These are phyloP conservation scores for Pseudogymnoascus destructans DNA, from an alignment of 2,329 filamentous ascomycete genomes.

Conservation along the genomic window DNA sequence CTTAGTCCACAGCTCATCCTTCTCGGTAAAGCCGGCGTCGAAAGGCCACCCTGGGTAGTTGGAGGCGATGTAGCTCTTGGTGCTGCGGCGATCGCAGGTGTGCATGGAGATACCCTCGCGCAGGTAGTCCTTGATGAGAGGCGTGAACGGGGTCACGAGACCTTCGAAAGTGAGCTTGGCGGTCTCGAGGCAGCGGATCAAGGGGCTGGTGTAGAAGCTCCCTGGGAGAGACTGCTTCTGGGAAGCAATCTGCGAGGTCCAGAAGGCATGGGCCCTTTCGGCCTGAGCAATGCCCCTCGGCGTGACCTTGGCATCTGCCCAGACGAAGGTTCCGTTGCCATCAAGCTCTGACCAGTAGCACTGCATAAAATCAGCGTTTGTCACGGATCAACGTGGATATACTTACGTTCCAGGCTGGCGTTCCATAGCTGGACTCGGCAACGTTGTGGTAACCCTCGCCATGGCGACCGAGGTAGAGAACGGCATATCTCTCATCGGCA, in stretches of 20 bases:
- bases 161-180: slow-evolving; percentile 46
- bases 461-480: slow-evolving; percentile 56
- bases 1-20: slow-evolving; percentile 36
- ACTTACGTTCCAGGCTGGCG: slow-evolving; percentile 53
- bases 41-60: slow-evolving; percentile 41
- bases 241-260: slow-evolving; percentile 37
- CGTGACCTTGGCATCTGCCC: slow-evolving; percentile 53
- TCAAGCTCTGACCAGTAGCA: slow-evolving; percentile 54
- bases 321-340: slow-evolving; percentile 48
- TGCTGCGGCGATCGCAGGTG: slow-evolving; percentile 52
- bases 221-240: slow-evolving; percentile 47
- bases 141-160: slow-evolving; percentile 44
- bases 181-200: slow-evolving; percentile 50
- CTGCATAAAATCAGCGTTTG: slow-evolving; percentile 22
- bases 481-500: slow-evolving; percentile 44
- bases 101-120: slow-evolving; percentile 55
- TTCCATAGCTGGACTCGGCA: slow-evolving; percentile 54
- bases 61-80: slow-evolving; percentile 37
- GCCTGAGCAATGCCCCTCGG: slow-evolving; percentile 43
- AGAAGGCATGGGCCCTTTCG: slow-evolving; percentile 44
- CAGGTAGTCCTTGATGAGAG: slow-evolving; percentile 49
- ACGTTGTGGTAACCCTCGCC: slow-evolving; percentile 54
- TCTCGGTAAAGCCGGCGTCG: slow-evolving; percentile 48
- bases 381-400: background rate
- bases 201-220: slow-evolving; percentile 51